Conservation (phyloP, 768 basidiomycete species). For the Myochromella boudieri region DNA sequence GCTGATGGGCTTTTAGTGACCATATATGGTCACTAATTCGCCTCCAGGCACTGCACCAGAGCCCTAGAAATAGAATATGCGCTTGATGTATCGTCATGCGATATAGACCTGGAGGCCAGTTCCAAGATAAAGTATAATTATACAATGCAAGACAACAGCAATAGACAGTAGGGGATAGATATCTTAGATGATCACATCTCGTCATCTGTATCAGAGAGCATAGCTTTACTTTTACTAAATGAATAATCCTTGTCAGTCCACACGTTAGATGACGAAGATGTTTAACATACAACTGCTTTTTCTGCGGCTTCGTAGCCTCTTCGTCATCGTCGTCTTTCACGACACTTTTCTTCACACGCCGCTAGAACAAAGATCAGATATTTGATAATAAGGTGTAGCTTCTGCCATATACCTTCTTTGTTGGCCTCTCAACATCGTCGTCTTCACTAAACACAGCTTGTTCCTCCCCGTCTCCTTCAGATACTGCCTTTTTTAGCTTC, state of each 20-base stretch:
- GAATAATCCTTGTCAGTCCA: conserved; percentile 9
- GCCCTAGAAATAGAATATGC: too few species aligned
- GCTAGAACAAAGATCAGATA: conserved; percentile 26
- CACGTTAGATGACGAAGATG: neutral
- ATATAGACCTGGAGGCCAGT: too few species aligned
- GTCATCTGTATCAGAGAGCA: conserved; percentile 86
- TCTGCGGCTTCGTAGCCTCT: conserved; percentile 56
- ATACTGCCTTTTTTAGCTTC: conserved; percentile 60
- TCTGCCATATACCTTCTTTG: conserved; percentile 57
- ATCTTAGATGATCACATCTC: conserved; percentile 50
- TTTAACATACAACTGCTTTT: conserved; percentile 70
- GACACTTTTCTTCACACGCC: conserved; percentile 67
- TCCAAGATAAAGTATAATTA: conserved; percentile 6
- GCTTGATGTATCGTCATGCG: too few species aligned
- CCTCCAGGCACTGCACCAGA: too few species aligned
- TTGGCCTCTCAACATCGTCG: conserved; percentile 62
- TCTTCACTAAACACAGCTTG: conserved; percentile 71
- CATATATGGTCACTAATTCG: too few species aligned
- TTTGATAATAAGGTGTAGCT: conserved; percentile 16
- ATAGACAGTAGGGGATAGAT: neutral
- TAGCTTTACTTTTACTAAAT: conserved; percentile 83
- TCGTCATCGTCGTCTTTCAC: conserved; percentile 83
- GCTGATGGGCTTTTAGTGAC: too few species aligned
- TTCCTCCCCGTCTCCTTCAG: conserved; percentile 62
- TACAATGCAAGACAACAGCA: neutral